A percentile compares a stretch with the other conserved stretches of the same genome.
Conservation (phyloP, 768 basidiomycete genomes). For the Phanerochaete sordida region DNA sequence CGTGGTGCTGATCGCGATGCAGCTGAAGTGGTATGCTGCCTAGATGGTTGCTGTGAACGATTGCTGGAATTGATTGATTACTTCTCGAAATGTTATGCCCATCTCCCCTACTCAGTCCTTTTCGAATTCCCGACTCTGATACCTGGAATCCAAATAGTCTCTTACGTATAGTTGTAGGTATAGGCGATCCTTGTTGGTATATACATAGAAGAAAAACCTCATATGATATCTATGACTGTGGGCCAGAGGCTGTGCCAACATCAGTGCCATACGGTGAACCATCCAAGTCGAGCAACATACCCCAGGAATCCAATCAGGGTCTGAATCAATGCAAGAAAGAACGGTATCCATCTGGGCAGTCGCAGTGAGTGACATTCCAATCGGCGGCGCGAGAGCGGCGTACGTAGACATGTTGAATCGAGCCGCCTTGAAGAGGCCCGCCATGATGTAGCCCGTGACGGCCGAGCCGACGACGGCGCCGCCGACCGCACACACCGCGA, state of each 20-base stretch:
- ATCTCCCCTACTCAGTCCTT: too few relatives aligned
- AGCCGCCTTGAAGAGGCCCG: constrained; percentile 35
- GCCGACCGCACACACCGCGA: constrained; percentile 29
- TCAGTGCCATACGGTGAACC: neutral
- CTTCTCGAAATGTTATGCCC: too few relatives aligned
- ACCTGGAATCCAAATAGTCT: neutral
- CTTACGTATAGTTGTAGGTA: neutral
- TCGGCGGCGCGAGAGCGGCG: constrained; percentile 5
- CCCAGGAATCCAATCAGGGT: constrained; percentile 37
- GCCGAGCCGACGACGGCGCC: constrained; percentile 38
- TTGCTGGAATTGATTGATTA: too few relatives aligned
- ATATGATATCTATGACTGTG: constrained; percentile 39
- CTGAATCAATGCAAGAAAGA: constrained; percentile 38
- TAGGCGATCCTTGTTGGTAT: neutral
- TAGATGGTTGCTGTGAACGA: too few relatives aligned
- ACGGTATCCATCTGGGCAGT: constrained; percentile 37
- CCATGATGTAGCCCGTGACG: constrained; percentile 35
- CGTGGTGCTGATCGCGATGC: constrained; percentile 34
- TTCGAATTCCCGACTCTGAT: neutral
- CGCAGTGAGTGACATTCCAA: neutral
- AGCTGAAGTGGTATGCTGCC: constrained; percentile 21
- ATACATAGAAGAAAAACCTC: constrained; percentile 1
- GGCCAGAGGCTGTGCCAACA: constrained; percentile 36
- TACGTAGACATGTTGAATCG: constrained; percentile 40
- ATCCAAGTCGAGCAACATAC: constrained; percentile 21